Evolutionary conservation across 192 early-diverging fungal species (phyloP), one percentile per base, ranked within the genome.

Genomic region (Spinellus fusiger): DNA sequence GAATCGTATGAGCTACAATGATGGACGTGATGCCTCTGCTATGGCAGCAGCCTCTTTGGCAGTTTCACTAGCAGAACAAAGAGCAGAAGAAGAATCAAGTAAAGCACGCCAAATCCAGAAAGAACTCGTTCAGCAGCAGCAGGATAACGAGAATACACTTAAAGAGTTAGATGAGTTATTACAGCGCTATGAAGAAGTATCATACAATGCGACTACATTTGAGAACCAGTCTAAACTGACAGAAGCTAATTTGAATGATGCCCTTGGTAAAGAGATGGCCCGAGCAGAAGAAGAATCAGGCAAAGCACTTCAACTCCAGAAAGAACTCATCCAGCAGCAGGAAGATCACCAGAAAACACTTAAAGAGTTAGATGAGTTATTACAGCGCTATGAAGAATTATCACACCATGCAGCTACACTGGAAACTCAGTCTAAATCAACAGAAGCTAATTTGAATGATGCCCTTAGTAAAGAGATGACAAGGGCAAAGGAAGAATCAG

Each of bases 151-250:
- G 4, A 44, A 51, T 15, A 53, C 65, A 12, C 18, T 54, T 12
- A 60, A 67, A 20, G 69, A 71, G 37, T 28, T 71, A 15, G 62
- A 64, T 32, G 57, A 60, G 28, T 40, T 64, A 0, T 35, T 65
- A 2, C 62, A 55, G 6, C 40, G 54, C 4, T 65, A 71, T 28
- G 46, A 65, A 51, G 58, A 71, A 26, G 34, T 35, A 22, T 20
- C 44, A 13, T 57, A 67, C 3, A 57, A 67, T 23, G 25, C 61
- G 15, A 38, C 59, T 4, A 9, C 20, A 12, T 29, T 60, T 12
- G 37, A 60, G 15, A 35, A 58, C 40, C n/a, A n/a, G n/a, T n/a
- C n/a, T n/a, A n/a, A n/a, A n/a, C n/a, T n/a, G n/a, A n/a, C n/a
- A n/a, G n/a, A n/a, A n/a, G n/a, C n/a, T n/a, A n/a, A n/a, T n/a